phyloP scores from a whole-genome alignment of 2,329 filamentous ascomycete genomes.

The Coleophoma crateriformis region DNA sequence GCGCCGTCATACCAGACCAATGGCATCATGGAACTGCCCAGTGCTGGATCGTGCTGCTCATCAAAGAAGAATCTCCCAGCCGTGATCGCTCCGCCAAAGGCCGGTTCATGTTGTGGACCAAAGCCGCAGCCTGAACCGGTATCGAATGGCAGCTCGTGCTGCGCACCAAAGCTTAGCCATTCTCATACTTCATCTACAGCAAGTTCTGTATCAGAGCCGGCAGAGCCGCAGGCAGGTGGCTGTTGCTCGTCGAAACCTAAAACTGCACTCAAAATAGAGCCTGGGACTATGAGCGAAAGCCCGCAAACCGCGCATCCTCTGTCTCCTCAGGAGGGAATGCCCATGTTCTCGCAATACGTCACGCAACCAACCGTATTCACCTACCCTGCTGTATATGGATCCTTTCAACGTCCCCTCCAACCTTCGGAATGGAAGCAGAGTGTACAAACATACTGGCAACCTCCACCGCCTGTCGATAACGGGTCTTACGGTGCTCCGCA shows the following conservation, averaged over 20 bases:
- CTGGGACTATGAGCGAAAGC: conserved; percentile 6
- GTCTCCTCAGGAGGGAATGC: conserved; percentile 14
- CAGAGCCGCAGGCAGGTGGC: conserved; percentile 16
- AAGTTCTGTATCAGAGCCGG: conserved; percentile 13
- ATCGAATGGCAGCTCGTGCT: conserved; percentile 6
- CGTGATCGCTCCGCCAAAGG: conserved; percentile 1
- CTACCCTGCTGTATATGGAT: conserved; percentile 49
- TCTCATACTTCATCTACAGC: conserved; percentile 16
- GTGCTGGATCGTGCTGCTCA: conserved; percentile 7
- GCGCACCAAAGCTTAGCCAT: conserved; percentile 15
- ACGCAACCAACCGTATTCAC: conserved; percentile 42
- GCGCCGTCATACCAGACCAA: conserved; percentile 9
- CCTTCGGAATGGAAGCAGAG: conserved; percentile 47
- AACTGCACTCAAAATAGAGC: conserved; percentile 11
- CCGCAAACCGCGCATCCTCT: conserved; percentile 20
- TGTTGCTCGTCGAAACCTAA: conserved; percentile 32
- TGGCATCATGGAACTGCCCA: conserved; percentile 8
- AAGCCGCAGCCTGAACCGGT: neutral
- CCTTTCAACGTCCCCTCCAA: conserved; percentile 48
- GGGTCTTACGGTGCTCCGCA: conserved; percentile 25
- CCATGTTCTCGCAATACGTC: conserved; percentile 18
- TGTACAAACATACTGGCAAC: conserved; percentile 34
- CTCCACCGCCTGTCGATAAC: conserved; percentile 13
- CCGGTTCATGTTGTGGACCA: conserved; percentile 10
- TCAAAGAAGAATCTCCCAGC: neutral